A percentile compares a stretch with the other conserved stretches of the same genome.
Evolutionary conservation across 139 green algal genomes (phyloP).

Genomic region (Mesotaenium endlicherianum): DNA sequence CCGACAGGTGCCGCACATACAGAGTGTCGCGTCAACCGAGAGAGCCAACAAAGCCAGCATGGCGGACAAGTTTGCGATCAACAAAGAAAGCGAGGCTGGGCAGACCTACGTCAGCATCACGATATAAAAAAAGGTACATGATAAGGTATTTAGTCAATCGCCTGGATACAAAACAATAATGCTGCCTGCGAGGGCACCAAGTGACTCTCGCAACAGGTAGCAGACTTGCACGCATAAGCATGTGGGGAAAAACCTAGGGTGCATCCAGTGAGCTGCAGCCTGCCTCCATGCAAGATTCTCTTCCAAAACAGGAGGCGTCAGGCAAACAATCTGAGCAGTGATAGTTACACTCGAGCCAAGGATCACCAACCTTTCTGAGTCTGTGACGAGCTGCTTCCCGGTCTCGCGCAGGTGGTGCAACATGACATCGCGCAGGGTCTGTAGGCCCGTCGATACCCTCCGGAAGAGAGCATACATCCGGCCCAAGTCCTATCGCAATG

Average conservation of each 20-base stretch:
- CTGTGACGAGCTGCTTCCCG: constrained; percentile 70
- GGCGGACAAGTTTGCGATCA: neutral
- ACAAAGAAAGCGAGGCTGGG: neutral
- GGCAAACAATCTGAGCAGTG: neutral
- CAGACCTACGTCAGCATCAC: neutral
- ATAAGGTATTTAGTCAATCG: too few relatives aligned
- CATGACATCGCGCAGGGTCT: constrained; percentile 69
- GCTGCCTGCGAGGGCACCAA: too few relatives aligned
- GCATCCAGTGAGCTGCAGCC: too few relatives aligned
- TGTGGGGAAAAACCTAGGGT: too few relatives aligned
- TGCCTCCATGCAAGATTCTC: too few relatives aligned
- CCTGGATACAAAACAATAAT: too few relatives aligned
- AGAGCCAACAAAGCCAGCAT: neutral
- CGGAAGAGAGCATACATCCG: constrained; percentile 89
- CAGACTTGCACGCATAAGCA: too few relatives aligned
- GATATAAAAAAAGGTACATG: too few relatives aligned
- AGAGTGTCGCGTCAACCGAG: neutral
- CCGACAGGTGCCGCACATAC: too few relatives aligned
- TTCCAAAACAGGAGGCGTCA: too few relatives aligned
- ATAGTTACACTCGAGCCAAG: neutral
- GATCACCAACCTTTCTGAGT: constrained; percentile 69
- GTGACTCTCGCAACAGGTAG: too few relatives aligned
- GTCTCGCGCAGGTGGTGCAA: constrained; percentile 51
- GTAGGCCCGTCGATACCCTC: constrained; percentile 69
- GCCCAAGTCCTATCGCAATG: constrained; percentile 68